These are phyloP conservation scores for Solanum verrucosum DNA, from an alignment of 257 asterid genomes.

Conservation along the genomic window DNA sequence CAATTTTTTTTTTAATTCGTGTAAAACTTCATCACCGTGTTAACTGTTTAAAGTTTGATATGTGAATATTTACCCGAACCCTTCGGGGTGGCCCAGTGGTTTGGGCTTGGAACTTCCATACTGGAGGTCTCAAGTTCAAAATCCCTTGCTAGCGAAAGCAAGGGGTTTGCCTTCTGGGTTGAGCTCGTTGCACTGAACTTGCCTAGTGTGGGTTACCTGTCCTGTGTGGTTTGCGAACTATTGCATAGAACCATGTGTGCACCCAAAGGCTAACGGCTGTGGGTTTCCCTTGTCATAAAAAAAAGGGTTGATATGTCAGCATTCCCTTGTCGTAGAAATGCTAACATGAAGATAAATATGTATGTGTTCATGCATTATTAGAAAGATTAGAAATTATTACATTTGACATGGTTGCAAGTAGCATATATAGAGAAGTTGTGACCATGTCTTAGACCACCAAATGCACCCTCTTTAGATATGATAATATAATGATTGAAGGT, in stretches of 20 bases:
- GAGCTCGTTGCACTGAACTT: neutral
- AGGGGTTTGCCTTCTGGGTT: neutral
- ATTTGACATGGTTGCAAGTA: neutral
- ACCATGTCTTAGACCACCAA: neutral
- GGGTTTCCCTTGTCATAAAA: too few species aligned
- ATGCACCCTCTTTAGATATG: neutral
- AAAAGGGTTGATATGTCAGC: too few species aligned
- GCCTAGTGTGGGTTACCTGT: neutral
- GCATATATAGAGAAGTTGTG: neutral
- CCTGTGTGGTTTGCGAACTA: neutral
- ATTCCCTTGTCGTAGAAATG: neutral
- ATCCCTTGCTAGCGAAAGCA: neutral
- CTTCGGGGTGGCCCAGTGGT: neutral
- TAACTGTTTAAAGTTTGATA: neutral
- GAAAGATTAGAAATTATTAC: neutral
- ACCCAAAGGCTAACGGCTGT: neutral
- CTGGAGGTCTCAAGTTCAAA: neutral
- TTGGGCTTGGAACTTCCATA: neutral
- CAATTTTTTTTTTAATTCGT: neutral
- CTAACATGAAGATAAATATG: neutral
- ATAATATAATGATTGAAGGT: neutral
- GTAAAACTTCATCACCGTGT: neutral
- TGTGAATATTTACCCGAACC: neutral
- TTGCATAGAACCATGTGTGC: neutral
- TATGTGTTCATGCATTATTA: neutral